A percentile compares a stretch with the other conserved stretches of the same genome.
Conservation (phyloP, 2,329 filamentous ascomycete genomes). For the Fusarium mexicanum region DNA sequence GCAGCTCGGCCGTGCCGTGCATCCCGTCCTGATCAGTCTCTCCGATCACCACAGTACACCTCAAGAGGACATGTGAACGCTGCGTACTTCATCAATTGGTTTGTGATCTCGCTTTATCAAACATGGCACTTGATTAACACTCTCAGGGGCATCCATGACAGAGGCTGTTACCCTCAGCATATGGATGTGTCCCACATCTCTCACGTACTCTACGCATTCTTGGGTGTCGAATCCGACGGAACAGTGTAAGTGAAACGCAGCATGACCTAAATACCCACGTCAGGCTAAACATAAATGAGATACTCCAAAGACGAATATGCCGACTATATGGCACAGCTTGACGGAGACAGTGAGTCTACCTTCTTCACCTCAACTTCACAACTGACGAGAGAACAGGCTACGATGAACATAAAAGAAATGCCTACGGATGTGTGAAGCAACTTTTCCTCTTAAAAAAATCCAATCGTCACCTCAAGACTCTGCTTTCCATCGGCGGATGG, state of each 20-base stretch:
- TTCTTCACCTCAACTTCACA: neutral
- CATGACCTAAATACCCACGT: neutral
- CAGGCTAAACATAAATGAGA: constrained; percentile 44
- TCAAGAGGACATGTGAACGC: constrained; percentile 37
- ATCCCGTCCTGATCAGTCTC: constrained; percentile 20
- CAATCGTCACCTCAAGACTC: constrained; percentile 27
- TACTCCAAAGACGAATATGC: constrained; percentile 75
- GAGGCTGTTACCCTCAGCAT: constrained; percentile 44
- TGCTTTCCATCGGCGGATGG: constrained; percentile 31
- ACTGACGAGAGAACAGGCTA: constrained; percentile 10
- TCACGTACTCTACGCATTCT: constrained; percentile 84
- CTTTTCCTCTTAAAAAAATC: constrained; percentile 29
- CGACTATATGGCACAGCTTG: constrained; percentile 76
- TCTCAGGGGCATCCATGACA: constrained; percentile 21
- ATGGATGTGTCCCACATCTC: constrained; percentile 65
- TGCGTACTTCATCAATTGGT: constrained; percentile 31
- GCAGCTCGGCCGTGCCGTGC: constrained; percentile 32
- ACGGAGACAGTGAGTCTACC: constrained; percentile 61
- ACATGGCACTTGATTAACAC: constrained; percentile 50
- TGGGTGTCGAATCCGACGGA: constrained; percentile 76
- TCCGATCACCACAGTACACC: constrained; percentile 8
- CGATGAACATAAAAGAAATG: constrained; percentile 10
- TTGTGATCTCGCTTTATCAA: constrained; percentile 45
- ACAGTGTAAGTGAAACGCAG: constrained; percentile 66
- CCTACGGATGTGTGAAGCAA: constrained; percentile 32